Percentiles rank a stretch among this genome's conserved stretches.
phyloP scores from a whole-genome alignment of 208 protist species.

The Zelonia costaricensis region DNA sequence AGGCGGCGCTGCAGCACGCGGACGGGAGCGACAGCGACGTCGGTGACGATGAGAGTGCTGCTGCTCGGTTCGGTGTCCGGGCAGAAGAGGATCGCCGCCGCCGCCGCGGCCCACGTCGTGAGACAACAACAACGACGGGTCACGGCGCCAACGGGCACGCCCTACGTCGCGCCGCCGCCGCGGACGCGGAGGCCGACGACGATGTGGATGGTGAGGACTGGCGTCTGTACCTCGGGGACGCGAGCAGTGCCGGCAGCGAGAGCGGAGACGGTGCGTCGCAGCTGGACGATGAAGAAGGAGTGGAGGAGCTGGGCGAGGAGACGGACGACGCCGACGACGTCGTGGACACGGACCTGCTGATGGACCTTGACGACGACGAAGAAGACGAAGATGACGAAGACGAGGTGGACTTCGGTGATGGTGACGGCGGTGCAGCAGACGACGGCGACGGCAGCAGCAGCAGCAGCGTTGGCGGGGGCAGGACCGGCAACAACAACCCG shows the following conservation, averaged over 20 bases:
- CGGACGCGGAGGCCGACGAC: not conserved
- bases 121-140: too few relatives aligned
- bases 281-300: conserved; percentile 1
- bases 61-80: too few relatives aligned
- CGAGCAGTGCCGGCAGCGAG: conserved; percentile 7
- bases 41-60: not conserved
- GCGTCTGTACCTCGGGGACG: conserved; percentile 29
- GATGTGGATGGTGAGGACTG: conserved; percentile 36
- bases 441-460: too few relatives aligned
- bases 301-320: conserved; percentile 23
- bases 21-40: not conserved
- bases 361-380: conserved; percentile 25
- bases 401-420: conserved; percentile 26
- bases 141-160: too few relatives aligned
- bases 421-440: too few relatives aligned
- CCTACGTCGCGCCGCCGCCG: not conserved
- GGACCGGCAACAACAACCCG: too few relatives aligned
- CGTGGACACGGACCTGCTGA: conserved; percentile 31
- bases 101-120: too few relatives aligned
- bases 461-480: too few relatives aligned
- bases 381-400: conserved; percentile 29
- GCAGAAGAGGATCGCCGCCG: too few relatives aligned
- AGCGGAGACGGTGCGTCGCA: not conserved
- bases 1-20: too few relatives aligned
- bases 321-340: conserved; percentile 41